These are phyloP conservation scores for Cystofilobasidium bisporidii DNA, from an alignment of 768 basidiomycete species.

Conservation along the genomic window DNA sequence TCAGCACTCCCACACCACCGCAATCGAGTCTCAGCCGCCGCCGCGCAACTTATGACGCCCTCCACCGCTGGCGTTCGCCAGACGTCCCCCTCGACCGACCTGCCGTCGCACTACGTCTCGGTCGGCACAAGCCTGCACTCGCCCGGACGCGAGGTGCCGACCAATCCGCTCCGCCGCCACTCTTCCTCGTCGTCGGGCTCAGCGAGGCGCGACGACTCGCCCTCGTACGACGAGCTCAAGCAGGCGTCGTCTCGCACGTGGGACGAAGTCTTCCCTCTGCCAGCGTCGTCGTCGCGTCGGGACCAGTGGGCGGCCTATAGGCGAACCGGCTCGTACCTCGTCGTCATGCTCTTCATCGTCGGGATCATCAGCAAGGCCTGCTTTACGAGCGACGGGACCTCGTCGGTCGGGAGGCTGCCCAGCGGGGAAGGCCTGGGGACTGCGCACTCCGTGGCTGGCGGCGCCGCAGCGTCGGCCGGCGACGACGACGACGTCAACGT, in stretches of 20 bases:
- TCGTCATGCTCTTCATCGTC: not conserved
- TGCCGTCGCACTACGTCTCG: not conserved
- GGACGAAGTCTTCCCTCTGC: slow-evolving; percentile 2
- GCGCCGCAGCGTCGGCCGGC: not conserved
- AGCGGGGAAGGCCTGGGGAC: not conserved
- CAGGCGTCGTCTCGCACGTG: not conserved
- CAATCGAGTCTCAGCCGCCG: too few species aligned
- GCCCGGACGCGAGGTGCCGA: not conserved
- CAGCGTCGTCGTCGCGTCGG: not conserved
- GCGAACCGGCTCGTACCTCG: not conserved
- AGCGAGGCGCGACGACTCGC: not conserved
- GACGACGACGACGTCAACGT: not conserved
- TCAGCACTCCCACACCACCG: too few species aligned
- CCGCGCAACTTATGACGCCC: not conserved
- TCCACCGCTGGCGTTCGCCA: too few species aligned
- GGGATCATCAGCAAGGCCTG: not conserved
- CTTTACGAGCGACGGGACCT: not conserved
- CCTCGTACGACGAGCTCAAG: not conserved
- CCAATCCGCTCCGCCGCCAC: not conserved
- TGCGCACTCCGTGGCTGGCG: not conserved
- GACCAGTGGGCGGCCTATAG: not conserved
- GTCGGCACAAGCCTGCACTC: not conserved
- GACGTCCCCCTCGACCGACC: not conserved
- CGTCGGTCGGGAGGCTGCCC: not conserved
- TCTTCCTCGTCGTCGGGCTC: not conserved